Evolutionary conservation across 495 filamentous ascomycete species (phyloP).

Genomic region (Hypoxylon fragiforme): DNA sequence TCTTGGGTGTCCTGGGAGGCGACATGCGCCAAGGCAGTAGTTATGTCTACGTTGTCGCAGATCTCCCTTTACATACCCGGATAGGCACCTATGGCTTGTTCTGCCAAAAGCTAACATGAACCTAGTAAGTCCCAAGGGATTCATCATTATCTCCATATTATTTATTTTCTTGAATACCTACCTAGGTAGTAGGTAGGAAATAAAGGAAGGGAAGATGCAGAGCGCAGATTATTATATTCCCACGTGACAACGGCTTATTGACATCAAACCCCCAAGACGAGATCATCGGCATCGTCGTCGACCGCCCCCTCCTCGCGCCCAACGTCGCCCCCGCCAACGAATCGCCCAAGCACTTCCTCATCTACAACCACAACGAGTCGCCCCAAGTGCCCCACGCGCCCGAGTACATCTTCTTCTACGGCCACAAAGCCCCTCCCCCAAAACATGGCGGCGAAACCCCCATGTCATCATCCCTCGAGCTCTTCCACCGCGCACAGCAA

Average conservation of each 20-base stretch:
- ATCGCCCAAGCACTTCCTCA: slow-evolving; percentile 52
- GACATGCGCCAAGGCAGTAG: too few relatives aligned
- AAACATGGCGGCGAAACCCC: slow-evolving; percentile 53
- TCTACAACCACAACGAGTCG: slow-evolving; percentile 60
- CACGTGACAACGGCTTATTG: too few relatives aligned
- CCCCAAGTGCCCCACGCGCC: slow-evolving; percentile 57
- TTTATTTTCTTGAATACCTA: too few relatives aligned
- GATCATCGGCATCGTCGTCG: slow-evolving; percentile 58
- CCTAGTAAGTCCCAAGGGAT: slow-evolving; percentile 7
- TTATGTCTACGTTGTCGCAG: too few relatives aligned
- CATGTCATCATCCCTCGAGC: slow-evolving; percentile 53
- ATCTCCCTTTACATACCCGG: too few relatives aligned
- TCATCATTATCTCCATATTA: too few relatives aligned
- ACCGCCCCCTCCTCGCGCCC: slow-evolving; percentile 52
- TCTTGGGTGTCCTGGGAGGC: too few relatives aligned
- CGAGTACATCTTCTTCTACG: slow-evolving; percentile 58
- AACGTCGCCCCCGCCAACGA: slow-evolving; percentile 60
- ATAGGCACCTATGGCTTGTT: too few relatives aligned
- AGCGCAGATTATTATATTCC: too few relatives aligned
- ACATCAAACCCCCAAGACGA: slow-evolving; percentile 45
- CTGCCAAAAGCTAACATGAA: slow-evolving; percentile 2
- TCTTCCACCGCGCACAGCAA: slow-evolving; percentile 52
- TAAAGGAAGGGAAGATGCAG: background rate
- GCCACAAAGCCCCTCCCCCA: slow-evolving; percentile 12
- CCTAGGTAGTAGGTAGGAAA: too few relatives aligned